Base-by-base conservation (phyloP, 2,329 filamentous ascomycete species). In the Ophiostoma ulmi region DNA sequence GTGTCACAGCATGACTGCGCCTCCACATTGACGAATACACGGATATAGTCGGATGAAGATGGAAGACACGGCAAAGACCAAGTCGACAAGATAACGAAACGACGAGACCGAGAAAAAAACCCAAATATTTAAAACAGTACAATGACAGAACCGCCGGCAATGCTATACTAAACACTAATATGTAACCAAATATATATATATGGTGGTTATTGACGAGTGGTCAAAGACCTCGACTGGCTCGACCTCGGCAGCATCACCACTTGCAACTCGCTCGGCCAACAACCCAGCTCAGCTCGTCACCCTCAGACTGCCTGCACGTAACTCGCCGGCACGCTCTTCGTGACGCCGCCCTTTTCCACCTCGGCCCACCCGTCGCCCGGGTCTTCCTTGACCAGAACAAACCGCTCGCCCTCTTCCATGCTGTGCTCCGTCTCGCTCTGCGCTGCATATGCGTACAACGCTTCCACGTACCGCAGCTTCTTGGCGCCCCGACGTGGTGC, bases 321-420 rank as follows among this genome's bases (percentile, higher is more conserved):
- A 79, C 93, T 97, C 52, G 94, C 94, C 65, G 95, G 95, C 70
- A 99, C 95, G 78, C 93, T 97, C 77, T 89, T 94, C 67, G 90
- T 92, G 58, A 89, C 83, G 1, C 94, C 94, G 22, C 92, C 93
- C 80, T 92, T 93, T 82, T 98, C 95, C 22, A 99, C 95, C 81
- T 98, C 95, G 38, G 90, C 92, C 95, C 95, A 99, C 0, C 95
- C 95, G 81, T 98, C 95, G 1, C 95, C 95, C 0, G 89, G 86
- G 77, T 98, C 94, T 71, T 92, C 89, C 76, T 90, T 93, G 73
- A 97, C 88, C 41, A 99, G 83, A 55, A 99, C 93, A 76, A 99
- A 96, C 69, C 89, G 87, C 80, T 99, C 95, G 0, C 95, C 95
- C 80, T 97, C 94, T 0, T 79, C 79, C 92, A 99, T 99, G 76